A percentile compares a stretch with the other conserved stretches of the same genome.
phyloP scores from a whole-genome alignment of 164 flowering plant species.

The Tetracentron sinense region DNA sequence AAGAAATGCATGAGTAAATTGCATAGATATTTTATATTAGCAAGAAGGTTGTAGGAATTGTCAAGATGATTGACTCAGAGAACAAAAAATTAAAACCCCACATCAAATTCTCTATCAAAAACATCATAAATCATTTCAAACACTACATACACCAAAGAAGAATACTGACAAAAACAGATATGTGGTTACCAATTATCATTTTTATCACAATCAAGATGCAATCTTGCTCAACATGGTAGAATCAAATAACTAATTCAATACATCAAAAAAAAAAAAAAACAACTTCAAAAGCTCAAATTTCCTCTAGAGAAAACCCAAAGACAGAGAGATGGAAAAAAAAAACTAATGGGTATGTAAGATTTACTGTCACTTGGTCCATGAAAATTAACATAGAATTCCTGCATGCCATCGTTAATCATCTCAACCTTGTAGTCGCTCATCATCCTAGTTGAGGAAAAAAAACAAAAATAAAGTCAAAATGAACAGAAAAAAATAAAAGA shows the following conservation, averaged over 20 bases:
- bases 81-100: too few relatives aligned
- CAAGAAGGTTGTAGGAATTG: too few relatives aligned
- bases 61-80: too few relatives aligned
- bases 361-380: conserved; percentile 74
- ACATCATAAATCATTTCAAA: neutral
- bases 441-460: conserved; percentile 45
- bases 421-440: conserved; percentile 82
- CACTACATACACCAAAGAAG: too few relatives aligned
- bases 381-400: conserved; percentile 67
- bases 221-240: neutral
- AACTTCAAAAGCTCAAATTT: neutral
- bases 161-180: too few relatives aligned
- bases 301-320: too few relatives aligned
- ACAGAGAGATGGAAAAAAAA: neutral
- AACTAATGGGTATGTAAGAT: conserved; percentile 16
- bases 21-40: too few relatives aligned
- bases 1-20: too few relatives aligned
- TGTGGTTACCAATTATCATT: neutral
- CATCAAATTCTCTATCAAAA: too few relatives aligned
- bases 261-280: neutral
- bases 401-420: conserved; percentile 76
- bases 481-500: neutral
- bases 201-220: neutral
- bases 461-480: conserved; percentile 8
- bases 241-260: neutral